Base-by-base conservation (phyloP, 2,329 filamentous ascomycete genomes). In the Coniochaeta sp. region DNA sequence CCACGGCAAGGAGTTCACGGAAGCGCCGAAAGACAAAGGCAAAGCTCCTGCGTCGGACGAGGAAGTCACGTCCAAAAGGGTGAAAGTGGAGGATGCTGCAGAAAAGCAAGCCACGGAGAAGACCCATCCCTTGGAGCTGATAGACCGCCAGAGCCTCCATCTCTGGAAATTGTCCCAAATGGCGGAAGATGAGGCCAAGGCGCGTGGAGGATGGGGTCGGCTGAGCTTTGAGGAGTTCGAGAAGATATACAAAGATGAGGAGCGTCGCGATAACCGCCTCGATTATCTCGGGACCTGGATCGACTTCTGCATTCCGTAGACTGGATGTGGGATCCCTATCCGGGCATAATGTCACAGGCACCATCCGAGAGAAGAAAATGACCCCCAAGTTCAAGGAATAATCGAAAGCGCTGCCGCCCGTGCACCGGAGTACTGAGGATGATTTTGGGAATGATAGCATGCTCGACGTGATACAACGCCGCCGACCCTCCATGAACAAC, bases 231-330 rank as follows among this genome's bases (percentile, higher is more conserved):
- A 83, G 1, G 95, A 98, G 73, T 96, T 98, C 73, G 87, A 90
- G 67, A 77, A 78, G 42, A 87, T 88, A 57, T 91, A 95, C 76
- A 84, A 86, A 66, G 79, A 80, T n/a, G 81, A 86, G 63, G 83
- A 87, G 65, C 84, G 85, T 26, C 75, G 78, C 30, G 82, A 81
- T 16, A 85, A 86, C 69, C 77, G 88, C 58, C 79, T 93, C 62
- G 89, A 90, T 65, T 93, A 96, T 73, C 79, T 97, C 55, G 90
- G 90, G 62, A 90, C 86, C 67, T 98, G 93, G 93, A 90, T 97
- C 73, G 93, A 97, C 71, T 87, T 88, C 71, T 89, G 85, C 71
- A 87, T 89, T 65, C 85, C 85, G 16, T 85, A 79, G 72, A 40
- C 2, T 9, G 47, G 12, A 30, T 47, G 47, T 52, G 17, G 4